These are phyloP conservation scores for Aspergillus sp. DNA, from an alignment of 2,329 filamentous ascomycete genomes.

Conservation along the genomic window DNA sequence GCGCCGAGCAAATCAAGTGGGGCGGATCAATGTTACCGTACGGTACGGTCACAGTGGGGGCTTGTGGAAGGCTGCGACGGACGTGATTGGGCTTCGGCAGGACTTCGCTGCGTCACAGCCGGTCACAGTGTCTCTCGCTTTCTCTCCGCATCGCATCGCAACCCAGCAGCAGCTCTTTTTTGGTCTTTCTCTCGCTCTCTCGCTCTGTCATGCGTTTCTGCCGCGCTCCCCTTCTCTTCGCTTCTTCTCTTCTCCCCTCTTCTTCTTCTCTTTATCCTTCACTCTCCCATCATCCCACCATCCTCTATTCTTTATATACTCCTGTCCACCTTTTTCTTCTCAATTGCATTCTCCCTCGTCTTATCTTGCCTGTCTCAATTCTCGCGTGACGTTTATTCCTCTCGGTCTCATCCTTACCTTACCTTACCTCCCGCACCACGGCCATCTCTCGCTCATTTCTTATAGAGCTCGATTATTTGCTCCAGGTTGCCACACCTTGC, in stretches of 20 bases:
- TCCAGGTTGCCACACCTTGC: conserved; percentile 32
- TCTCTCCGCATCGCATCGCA: conserved; percentile 3
- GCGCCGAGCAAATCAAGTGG: conserved; percentile 13
- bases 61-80: neutral
- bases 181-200: conserved; percentile 6
- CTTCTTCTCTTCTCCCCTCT: conserved; percentile 9
- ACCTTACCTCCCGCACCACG: conserved; percentile 4
- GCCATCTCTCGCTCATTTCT: neutral
- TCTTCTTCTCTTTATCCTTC: conserved; percentile 10
- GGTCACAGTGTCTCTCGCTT: neutral
- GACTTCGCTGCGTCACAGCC: neutral
- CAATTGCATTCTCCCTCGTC: neutral
- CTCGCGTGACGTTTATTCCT: conserved; percentile 5
- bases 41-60: conserved; percentile 5
- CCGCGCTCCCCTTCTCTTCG: conserved; percentile 6
- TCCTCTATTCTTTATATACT: conserved; percentile 7
- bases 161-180: conserved; percentile 6
- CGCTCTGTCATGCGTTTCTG: neutral
- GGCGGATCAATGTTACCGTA: conserved; percentile 3
- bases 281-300: conserved; percentile 8
- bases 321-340: conserved; percentile 3
- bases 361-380: neutral
- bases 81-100: neutral
- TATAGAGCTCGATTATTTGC: conserved; percentile 10
- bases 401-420: conserved; percentile 6